These are phyloP conservation scores for Osmanthus fragrans DNA, from an alignment of 257 asterid species.

Conservation along the genomic window DNA sequence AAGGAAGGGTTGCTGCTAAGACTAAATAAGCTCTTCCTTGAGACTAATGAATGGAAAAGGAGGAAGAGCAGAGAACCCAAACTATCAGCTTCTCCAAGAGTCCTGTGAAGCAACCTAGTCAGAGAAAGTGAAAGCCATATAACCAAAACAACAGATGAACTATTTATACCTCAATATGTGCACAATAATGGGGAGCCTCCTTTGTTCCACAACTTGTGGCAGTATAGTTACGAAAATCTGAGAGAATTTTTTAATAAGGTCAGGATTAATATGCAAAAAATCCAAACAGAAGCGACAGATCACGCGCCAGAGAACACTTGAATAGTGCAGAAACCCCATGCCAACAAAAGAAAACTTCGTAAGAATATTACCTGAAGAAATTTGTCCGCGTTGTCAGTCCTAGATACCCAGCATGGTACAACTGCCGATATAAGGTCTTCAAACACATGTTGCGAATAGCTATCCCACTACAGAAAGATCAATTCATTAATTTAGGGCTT, in stretches of 20 bases:
- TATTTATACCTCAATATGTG: slow-evolving; percentile 67
- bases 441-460: slow-evolving; percentile 72
- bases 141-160: slow-evolving; percentile 14
- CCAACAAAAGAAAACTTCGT: slow-evolving; percentile 10
- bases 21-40: slow-evolving; percentile 43
- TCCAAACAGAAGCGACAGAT: background rate
- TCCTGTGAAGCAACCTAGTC: slow-evolving; percentile 58
- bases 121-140: slow-evolving; percentile 26
- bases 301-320: background rate
- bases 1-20: slow-evolving; percentile 42
- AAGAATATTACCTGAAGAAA: slow-evolving; percentile 72
- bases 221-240: slow-evolving; percentile 79
- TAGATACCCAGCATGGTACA: slow-evolving; percentile 84
- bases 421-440: slow-evolving; percentile 87
- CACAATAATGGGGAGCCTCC: slow-evolving; percentile 61
- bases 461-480: slow-evolving; percentile 72
- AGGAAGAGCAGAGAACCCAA: slow-evolving; percentile 76
- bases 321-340: background rate
- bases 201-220: slow-evolving; percentile 71
- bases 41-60: slow-evolving; percentile 62
- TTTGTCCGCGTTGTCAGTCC: slow-evolving; percentile 50
- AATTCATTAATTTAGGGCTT: slow-evolving; percentile 23
- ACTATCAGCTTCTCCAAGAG: slow-evolving; percentile 72
- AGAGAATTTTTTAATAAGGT: slow-evolving; percentile 18
- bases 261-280: slow-evolving; percentile 12